Conservation (phyloP, 805 yeast species). For the Pichia gijzeniarum region DNA sequence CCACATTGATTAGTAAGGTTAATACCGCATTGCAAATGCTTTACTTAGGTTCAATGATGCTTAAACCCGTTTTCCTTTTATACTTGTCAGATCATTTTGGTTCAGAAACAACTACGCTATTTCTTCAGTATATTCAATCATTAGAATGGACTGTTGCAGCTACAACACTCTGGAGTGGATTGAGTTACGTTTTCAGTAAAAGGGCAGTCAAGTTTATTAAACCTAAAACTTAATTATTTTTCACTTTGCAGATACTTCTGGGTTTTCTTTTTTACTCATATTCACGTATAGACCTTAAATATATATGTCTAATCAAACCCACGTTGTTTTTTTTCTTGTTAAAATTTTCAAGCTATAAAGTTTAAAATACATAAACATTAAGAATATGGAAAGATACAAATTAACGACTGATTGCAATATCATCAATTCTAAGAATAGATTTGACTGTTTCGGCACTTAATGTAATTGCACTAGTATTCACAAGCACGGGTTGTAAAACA, state of each 20-base stretch:
- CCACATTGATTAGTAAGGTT: constrained; percentile 77
- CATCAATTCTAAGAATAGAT: constrained; percentile 93
- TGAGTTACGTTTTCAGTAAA: constrained; percentile 65
- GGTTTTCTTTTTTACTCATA: no score
- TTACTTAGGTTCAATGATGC: constrained; percentile 62
- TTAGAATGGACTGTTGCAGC: constrained; percentile 52
- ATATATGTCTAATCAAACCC: no score
- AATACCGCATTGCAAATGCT: constrained; percentile 93
- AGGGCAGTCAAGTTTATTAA: constrained; percentile 49
- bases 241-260: no score
- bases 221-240: neutral
- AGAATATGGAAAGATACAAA: neutral
- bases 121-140: constrained; percentile 23
- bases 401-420: constrained; percentile 84
- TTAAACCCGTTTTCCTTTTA: constrained; percentile 43
- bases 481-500: constrained; percentile 93
- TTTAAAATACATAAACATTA: no score
- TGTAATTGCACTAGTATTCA: constrained; percentile 87
- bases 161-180: constrained; percentile 75
- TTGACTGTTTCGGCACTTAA: constrained; percentile 96
- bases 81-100: constrained; percentile 30
- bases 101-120: constrained; percentile 15
- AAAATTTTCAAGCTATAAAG: no score
- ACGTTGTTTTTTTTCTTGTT: no score
- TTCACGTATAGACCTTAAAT: no score